Evolutionary conservation across 2,329 filamentous ascomycete genomes (phyloP).

Genomic region (Boeremia exigua): DNA sequence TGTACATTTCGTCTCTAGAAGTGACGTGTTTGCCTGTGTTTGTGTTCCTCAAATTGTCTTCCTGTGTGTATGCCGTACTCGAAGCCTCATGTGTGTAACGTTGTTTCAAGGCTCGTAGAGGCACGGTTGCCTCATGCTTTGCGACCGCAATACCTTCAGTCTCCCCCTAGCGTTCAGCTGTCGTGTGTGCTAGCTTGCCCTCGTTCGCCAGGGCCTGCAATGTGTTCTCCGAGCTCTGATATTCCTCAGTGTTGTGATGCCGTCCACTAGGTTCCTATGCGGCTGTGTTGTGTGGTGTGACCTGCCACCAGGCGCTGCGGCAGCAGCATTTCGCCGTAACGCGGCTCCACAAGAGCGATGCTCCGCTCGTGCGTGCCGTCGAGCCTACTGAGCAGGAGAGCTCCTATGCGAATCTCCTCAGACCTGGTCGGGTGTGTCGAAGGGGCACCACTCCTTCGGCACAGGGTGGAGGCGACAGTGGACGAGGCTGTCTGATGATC

Average conservation of each 20-base stretch:
- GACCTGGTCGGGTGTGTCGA: constrained; percentile 8
- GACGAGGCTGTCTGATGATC: constrained; percentile 16
- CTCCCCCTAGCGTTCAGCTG: neutral
- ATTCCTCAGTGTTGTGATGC: constrained; percentile 3
- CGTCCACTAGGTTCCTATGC: constrained; percentile 12
- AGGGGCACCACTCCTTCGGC: constrained; percentile 3
- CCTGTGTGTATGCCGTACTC: no score
- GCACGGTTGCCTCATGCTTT: no score
- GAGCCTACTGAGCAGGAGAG: constrained; percentile 8
- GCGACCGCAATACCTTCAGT: neutral
- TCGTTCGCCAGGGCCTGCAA: no score
- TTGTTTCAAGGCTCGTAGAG: no score
- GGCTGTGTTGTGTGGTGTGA: constrained; percentile 10
- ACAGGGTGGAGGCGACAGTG: neutral
- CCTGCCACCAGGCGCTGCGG: constrained; percentile 7
- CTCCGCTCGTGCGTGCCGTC: constrained; percentile 4
- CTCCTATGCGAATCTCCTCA: constrained; percentile 29
- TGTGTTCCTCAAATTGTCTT: no score
- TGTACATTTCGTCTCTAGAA: no score
- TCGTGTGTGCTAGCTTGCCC: neutral
- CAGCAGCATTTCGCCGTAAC: constrained; percentile 5
- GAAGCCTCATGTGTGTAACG: no score
- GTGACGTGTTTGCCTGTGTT: no score
- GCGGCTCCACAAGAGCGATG: constrained; percentile 10
- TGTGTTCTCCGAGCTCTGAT: no score